Base-by-base conservation (phyloP, 108 stramenopile genomes). In the Aurantiochytrium sp. region DNA sequence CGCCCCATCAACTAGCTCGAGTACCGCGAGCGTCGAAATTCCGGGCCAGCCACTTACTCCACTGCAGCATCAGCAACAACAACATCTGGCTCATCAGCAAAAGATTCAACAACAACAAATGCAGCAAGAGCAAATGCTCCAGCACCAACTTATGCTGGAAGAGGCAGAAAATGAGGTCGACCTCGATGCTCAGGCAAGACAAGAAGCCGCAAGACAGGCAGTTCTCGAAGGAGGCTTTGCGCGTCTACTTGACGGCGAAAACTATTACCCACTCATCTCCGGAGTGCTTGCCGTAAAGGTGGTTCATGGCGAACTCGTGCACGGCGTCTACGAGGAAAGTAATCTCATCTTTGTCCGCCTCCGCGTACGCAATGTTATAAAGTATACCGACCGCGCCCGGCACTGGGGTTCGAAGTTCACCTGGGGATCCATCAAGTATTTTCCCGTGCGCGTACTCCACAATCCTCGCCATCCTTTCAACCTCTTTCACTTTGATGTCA, bases 381-480 rank as follows among this genome's bases (percentile, higher is more conserved):
- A 83, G n/a, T 83, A 53, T 45, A 83, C 76, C 1, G 76, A 4
- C 45, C 45, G 28, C 6, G 76, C 76, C 49, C 44, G 16, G 19
- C 23, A 6, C 23, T 83, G 76, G 76, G 76, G 76, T 12, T 47
- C 45, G 3, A 83, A 83, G 51, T 45, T 83, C n/a, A 83, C 76
- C n/a, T 83, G 76, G 76, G 76, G 49, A 47, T 21, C 45, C 1
- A 8, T 83, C 23, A 53, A 21, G 28, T 83, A 83, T 4, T 83
- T 83, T 83, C 76, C 76, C 10, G 28, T 83, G 10, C 76, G 51
- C 76, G 28, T 83, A 12, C 6, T 83, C 25, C 76, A 53, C 51
- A 83, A 83, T 23, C 49, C 76, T 14, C 76, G 76, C 45, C 76
- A 83, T 35, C 76, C 76, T 16, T 83, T 83, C 51, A 83, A 83